A percentile compares a stretch with the other conserved stretches of the same genome.
These are phyloP conservation scores for Penicillium sp. DNA, from an alignment of 2,329 filamentous ascomycete genomes.

Conservation along the genomic window DNA sequence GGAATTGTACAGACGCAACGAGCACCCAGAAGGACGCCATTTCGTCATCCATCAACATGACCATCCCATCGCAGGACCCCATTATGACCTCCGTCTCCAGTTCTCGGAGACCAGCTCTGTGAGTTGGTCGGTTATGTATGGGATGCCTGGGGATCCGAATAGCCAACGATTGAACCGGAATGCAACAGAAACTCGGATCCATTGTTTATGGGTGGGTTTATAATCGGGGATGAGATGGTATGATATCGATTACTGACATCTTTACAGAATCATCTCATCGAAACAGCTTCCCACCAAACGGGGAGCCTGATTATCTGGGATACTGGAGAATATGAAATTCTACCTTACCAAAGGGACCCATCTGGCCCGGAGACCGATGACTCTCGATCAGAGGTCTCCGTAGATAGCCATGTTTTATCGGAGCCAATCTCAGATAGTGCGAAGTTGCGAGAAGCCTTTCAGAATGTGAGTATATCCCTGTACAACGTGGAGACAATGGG, in stretches of 20 bases:
- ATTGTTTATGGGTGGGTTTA: conserved; percentile 57
- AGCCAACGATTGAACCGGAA: conserved; percentile 56
- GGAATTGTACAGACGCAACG: conserved; percentile 50
- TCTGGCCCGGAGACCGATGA: conserved; percentile 41
- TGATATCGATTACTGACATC: neutral
- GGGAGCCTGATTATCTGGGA: conserved; percentile 65
- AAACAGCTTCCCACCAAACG: conserved; percentile 55
- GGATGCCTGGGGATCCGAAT: conserved; percentile 59
- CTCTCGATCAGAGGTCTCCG: conserved; percentile 25
- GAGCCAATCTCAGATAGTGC: conserved; percentile 34
- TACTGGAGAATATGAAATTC: conserved; percentile 58
- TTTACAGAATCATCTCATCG: conserved; percentile 59
- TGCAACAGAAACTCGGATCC: conserved; percentile 62
- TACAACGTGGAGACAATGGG: neutral
- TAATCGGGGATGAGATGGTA: neutral
- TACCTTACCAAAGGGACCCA: conserved; percentile 45
- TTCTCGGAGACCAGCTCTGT: conserved; percentile 66
- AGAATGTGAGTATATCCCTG: conserved; percentile 31
- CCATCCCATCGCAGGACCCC: conserved; percentile 66
- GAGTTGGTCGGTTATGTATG: conserved; percentile 65
- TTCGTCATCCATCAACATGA: conserved; percentile 74
- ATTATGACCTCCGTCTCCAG: conserved; percentile 70
- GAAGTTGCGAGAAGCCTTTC: conserved; percentile 55
- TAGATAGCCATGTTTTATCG: neutral
- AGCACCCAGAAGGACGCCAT: conserved; percentile 50